Percentiles rank a stretch among this genome's conserved stretches.
Conservation (phyloP, 768 basidiomycete species). For the Gloeopeniophorella convolvens region DNA sequence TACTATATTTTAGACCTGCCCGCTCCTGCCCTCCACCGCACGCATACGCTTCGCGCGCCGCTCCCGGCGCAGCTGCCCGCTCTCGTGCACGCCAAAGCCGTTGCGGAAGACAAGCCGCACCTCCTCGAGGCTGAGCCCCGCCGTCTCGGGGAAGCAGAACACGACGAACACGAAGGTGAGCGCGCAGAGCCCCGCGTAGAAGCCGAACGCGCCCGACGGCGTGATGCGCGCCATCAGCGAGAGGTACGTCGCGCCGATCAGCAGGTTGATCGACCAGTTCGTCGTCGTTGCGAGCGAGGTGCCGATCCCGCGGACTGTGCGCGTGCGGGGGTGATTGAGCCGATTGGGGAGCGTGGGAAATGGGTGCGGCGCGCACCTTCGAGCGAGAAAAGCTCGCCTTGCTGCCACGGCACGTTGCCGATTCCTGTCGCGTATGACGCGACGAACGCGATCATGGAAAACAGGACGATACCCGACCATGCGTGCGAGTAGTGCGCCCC, state of each 20-base stretch:
- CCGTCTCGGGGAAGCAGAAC: conserved; percentile 74
- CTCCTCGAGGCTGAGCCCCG: conserved; percentile 64
- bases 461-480: conserved; percentile 65
- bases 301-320: conserved; percentile 65
- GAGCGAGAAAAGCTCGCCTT: conserved; percentile 75
- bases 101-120: conserved; percentile 54
- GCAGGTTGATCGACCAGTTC: conserved; percentile 72
- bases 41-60: conserved; percentile 31
- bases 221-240: conserved; percentile 71
- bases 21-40: not conserved
- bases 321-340: not conserved
- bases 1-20: not conserved
- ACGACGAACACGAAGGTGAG: conserved; percentile 64
- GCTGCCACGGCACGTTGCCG: conserved; percentile 83
- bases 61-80: conserved; percentile 39
- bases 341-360: not conserved
- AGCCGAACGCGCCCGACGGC: conserved; percentile 68
- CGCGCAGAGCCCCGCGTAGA: conserved; percentile 69
- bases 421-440: conserved; percentile 75
- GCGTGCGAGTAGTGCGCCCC: conserved; percentile 50
- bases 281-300: conserved; percentile 68
- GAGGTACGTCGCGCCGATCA: conserved; percentile 76
- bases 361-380: conserved; percentile 42
- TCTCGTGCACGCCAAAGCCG: conserved; percentile 60
- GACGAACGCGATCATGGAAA: conserved; percentile 80